Evolutionary conservation across 495 filamentous ascomycete genomes (phyloP).

Genomic region (Lophiotrema nucula): DNA sequence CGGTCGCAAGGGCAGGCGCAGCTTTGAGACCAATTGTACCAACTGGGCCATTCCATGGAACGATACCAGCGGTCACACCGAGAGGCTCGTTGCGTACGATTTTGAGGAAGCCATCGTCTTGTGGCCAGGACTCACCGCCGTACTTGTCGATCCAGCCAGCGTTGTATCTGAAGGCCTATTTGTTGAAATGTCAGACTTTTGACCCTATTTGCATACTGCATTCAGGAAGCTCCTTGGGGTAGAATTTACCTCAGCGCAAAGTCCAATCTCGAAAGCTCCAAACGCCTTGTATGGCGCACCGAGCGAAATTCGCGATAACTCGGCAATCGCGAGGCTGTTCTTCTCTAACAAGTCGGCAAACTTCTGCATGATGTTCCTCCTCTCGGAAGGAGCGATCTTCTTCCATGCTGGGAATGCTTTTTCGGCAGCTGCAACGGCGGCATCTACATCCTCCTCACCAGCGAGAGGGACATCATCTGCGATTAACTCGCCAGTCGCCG

Average conservation of each 20-base stretch:
- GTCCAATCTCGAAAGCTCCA: conserved; percentile 35
- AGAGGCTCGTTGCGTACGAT: conserved; percentile 47
- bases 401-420: conserved; percentile 40
- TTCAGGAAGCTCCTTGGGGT: not conserved
- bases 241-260: conserved; percentile 33
- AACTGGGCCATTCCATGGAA: conserved; percentile 45
- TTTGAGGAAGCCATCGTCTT: conserved; percentile 48
- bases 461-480: conserved; percentile 39
- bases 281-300: conserved; percentile 40
- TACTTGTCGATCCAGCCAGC: conserved; percentile 52
- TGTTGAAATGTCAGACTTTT: not conserved
- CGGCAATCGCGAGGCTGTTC: conserved; percentile 37
- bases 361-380: conserved; percentile 40
- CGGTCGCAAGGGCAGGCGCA: conserved; percentile 49
- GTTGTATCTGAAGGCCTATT: conserved; percentile 39
- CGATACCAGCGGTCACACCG: conserved; percentile 45
- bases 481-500: conserved; percentile 43
- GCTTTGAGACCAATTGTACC: conserved; percentile 43
- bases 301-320: conserved; percentile 40
- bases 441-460: conserved; percentile 39
- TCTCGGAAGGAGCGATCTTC: conserved; percentile 33
- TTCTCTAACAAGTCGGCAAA: conserved; percentile 46
- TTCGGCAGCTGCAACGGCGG: conserved; percentile 40
- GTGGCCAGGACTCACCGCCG: conserved; percentile 45
- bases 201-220: not conserved